Evolutionary conservation across 2,329 filamentous ascomycete genomes (phyloP).

Genomic region (Xylaria sp.): DNA sequence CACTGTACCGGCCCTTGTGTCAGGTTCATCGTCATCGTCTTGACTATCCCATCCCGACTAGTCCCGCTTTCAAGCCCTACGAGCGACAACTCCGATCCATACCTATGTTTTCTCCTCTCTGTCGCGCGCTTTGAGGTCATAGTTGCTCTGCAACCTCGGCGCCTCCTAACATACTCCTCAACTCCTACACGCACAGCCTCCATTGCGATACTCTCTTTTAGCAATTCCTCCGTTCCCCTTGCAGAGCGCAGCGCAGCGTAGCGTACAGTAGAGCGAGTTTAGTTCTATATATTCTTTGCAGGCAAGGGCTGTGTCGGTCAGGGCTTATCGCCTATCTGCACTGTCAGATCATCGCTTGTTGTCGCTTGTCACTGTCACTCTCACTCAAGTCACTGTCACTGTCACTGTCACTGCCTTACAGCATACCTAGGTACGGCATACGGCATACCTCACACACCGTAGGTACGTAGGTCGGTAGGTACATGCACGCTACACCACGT

Average conservation of each 20-base stretch:
- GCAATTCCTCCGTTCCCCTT: constrained; percentile 32
- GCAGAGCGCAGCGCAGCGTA: constrained; percentile 15
- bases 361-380: neutral
- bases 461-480: neutral
- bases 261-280: too few relatives aligned
- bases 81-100: constrained; percentile 15
- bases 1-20: neutral
- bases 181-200: constrained; percentile 33
- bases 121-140: constrained; percentile 14
- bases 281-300: neutral
- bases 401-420: neutral
- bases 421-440: neutral
- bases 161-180: constrained; percentile 24
- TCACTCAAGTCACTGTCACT: neutral
- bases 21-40: neutral
- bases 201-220: constrained; percentile 28
- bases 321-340: constrained; percentile 21
- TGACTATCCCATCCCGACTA: neutral
- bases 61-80: constrained; percentile 29
- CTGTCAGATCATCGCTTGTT: neutral
- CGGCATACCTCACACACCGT: too few relatives aligned
- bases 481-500: neutral
- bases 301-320: constrained; percentile 4
- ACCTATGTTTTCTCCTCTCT: neutral
- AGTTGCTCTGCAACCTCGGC: constrained; percentile 28